phyloP scores from a whole-genome alignment of 345 rosid genomes.

The Acer saccharum region DNA sequence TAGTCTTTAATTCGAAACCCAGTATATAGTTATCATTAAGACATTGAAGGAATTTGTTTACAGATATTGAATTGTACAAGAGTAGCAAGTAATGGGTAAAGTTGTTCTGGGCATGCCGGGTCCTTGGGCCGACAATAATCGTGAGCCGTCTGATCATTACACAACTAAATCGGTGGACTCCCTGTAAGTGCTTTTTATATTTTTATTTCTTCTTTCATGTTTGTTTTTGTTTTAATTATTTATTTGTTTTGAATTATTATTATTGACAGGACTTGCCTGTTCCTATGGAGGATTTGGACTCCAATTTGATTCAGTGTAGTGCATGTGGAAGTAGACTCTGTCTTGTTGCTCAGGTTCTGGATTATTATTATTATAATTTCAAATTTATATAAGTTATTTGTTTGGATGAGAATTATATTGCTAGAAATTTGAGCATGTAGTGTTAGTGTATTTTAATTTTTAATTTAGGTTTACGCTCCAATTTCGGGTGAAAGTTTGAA shows the following conservation, averaged over 20 bases:
- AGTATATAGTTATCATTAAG: neutral
- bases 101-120: conserved; percentile 78
- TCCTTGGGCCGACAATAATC: conserved; percentile 70
- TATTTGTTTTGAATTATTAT: neutral
- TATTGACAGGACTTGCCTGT: conserved; percentile 77
- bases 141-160: conserved; percentile 72
- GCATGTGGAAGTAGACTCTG: conserved; percentile 64
- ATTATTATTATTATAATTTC: neutral
- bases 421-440: neutral
- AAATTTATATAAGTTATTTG: neutral
- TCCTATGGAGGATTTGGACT: conserved; percentile 38
- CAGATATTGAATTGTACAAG: neutral
- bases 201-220: neutral
- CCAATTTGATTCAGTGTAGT: conserved; percentile 47
- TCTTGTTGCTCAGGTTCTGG: conserved; percentile 78
- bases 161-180: conserved; percentile 82
- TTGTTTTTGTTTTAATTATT: neutral
- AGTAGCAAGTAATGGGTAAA: conserved; percentile 34
- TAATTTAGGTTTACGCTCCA: conserved; percentile 30
- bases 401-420: neutral
- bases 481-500: conserved; percentile 38
- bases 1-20: neutral
- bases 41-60: neutral
- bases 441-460: neutral
- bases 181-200: conserved; percentile 47